Evolutionary conservation across 495 filamentous ascomycete species (phyloP), one percentile per base, ranked within the genome.

Genomic region (Penicillium atrosanguineum): DNA sequence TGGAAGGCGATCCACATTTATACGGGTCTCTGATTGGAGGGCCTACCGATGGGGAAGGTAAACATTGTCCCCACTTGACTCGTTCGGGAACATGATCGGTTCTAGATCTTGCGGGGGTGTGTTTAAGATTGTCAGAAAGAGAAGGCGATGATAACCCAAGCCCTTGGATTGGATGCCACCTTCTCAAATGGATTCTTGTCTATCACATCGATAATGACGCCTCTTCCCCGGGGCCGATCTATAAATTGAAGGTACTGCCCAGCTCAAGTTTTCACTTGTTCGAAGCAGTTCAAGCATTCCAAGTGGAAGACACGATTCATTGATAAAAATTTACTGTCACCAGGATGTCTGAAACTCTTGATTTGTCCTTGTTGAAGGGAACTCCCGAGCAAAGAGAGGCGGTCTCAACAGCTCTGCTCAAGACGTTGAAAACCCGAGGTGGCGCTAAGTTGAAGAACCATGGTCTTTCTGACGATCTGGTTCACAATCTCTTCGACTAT

Each of bases 361-460:
- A 64, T 37, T 25, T 67, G 1, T 64, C 64, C 12, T 41, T 59
- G 16, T 34, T 67, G 11, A 62, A 67, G 41, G 58, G 63, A 26
- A 59, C 53, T 37, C 58, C 57, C 19, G 40, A 60, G n/a, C 53
- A 67, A 18, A 60, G 61, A 11, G 43, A 48, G 25, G 47, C 47
- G 0, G 34, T 57, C 19, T 64, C 55, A 1, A 29, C 44, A 16
- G 50, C 45, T 3, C 50, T 67, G 7, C 61, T 67, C 1, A 16
- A 52, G 3, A 58, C 46, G 1, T 41, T 64, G 1, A 67, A 64
- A 43, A 62, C 54, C n/a, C 56, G 62, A 2, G 65, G 62, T 18
- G 59, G 53, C 3, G 65, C 50, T 34, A 62, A 63, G 25, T 21
- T 65, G 12, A 65, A 58, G 38, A 68, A 68, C 48, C 67, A 69